These are phyloP conservation scores for Primulina tabacum DNA, from an alignment of 257 asterid species.

Conservation along the genomic window DNA sequence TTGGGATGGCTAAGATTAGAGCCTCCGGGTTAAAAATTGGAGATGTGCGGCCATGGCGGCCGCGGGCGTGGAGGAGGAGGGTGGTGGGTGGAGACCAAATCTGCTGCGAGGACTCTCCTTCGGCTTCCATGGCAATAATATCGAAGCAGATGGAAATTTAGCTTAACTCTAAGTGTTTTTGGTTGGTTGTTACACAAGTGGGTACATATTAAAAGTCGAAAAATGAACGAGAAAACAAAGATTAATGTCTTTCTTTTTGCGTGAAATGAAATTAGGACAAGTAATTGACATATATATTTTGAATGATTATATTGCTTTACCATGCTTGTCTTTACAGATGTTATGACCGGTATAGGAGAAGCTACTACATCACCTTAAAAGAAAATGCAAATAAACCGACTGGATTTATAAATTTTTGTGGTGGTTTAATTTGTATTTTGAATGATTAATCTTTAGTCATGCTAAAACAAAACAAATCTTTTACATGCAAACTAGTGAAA, in stretches of 20 bases:
- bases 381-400: neutral
- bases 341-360: too few relatives aligned
- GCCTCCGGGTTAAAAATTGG: constrained; percentile 57
- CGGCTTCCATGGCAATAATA: constrained; percentile 43
- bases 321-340: neutral
- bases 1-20: constrained; percentile 55
- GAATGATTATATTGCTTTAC: neutral
- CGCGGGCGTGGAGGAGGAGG: constrained; percentile 31
- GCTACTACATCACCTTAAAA: too few relatives aligned
- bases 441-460: neutral
- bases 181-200: neutral
- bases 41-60: constrained; percentile 53
- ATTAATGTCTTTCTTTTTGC: too few relatives aligned
- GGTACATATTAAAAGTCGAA: neutral
- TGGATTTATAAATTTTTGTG: neutral
- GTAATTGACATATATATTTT: too few relatives aligned
- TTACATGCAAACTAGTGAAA: neutral
- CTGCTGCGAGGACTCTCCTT: constrained; percentile 54
- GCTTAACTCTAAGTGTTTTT: neutral
- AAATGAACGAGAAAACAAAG: neutral
- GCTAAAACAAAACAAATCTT: neutral
- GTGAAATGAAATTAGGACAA: too few relatives aligned
- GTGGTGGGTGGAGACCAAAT: constrained; percentile 55
- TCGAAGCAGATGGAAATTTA: neutral
- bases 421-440: neutral